Percentiles rank a stretch among this genome's conserved stretches.
Evolutionary conservation across 306 rosid genomes (phyloP).

Genomic region (Begonia fuchsioides): DNA sequence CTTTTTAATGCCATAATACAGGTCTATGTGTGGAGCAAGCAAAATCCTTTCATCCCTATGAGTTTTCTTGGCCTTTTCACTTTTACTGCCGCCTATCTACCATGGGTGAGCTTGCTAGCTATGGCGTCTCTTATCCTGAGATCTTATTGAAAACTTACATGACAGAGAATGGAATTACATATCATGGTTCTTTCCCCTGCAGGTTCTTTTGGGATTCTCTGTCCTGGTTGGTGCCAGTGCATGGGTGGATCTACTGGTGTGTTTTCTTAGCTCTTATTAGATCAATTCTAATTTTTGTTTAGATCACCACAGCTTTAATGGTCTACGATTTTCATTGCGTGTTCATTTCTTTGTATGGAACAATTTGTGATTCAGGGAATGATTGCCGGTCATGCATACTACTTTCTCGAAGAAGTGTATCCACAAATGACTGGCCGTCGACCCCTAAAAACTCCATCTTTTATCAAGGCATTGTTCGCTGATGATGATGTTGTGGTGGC

Average conservation of each 20-base stretch:
- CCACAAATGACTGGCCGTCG: neutral
- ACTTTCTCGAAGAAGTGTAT: neutral
- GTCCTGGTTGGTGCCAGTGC: constrained; percentile 95
- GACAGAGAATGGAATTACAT: no score
- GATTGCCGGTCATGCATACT: neutral
- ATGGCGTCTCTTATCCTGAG: no score
- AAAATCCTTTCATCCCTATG: constrained; percentile 92
- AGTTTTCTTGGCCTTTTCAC: constrained; percentile 91
- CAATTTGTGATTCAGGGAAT: neutral
- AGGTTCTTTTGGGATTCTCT: constrained; percentile 92
- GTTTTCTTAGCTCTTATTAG: constrained; percentile 2
- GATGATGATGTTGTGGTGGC: constrained; percentile 93
- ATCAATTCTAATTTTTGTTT: neutral
- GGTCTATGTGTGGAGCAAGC: constrained; percentile 99
- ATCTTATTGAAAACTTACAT: no score
- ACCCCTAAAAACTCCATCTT: neutral
- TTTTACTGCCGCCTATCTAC: constrained; percentile 91
- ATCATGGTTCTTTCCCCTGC: constrained; percentile 13
- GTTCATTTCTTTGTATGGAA: neutral
- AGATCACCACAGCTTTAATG: no score
- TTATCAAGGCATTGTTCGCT: constrained; percentile 67
- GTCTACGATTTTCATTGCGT: no score
- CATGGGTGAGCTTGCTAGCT: constrained; percentile 67
- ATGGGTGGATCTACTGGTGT: constrained; percentile 92
- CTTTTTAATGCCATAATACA: constrained; percentile 22